Evolutionary conservation across 805 yeast species (phyloP).

Genomic region (Nakazawaea laoshanensis): DNA sequence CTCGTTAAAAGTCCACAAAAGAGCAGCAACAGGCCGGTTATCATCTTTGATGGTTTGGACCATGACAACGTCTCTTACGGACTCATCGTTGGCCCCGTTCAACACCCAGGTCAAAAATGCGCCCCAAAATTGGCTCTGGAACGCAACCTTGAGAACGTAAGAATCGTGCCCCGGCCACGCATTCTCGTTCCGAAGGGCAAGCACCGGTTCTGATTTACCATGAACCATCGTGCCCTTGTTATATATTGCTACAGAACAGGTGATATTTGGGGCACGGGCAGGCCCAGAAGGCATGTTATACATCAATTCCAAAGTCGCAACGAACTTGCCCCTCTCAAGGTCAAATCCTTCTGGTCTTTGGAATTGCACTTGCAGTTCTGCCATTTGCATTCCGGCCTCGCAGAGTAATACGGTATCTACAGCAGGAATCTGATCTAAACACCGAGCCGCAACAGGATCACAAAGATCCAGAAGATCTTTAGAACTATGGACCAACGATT

Average conservation of each 20-base stretch:
- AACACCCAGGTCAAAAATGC: conserved; percentile 11
- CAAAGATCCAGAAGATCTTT: too few relatives aligned
- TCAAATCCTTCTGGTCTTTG: conserved; percentile 8
- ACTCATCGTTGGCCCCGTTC: conserved; percentile 10
- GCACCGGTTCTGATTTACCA: conserved; percentile 8
- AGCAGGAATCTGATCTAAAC: too few relatives aligned
- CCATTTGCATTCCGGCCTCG: background rate
- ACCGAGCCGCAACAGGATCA: too few relatives aligned
- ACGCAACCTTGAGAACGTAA: conserved; percentile 9
- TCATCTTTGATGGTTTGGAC: conserved; percentile 6
- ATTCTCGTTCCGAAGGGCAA: conserved; percentile 5
- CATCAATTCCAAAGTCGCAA: conserved; percentile 8
- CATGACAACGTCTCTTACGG: conserved; percentile 5
- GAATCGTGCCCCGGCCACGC: conserved; percentile 1
- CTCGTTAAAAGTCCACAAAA: too few relatives aligned
- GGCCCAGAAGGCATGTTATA: conserved; percentile 4
- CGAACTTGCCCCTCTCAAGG: conserved; percentile 8
- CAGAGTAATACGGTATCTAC: background rate
- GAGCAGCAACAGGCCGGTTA: too few relatives aligned
- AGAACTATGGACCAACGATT: too few relatives aligned
- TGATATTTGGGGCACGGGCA: conserved; percentile 1
- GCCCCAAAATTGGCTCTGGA: conserved; percentile 10
- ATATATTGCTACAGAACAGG: conserved; percentile 5
- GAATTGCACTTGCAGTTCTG: background rate
- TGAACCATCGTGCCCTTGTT: conserved; percentile 8